These are phyloP conservation scores for Marasmius oreades DNA, from an alignment of 1,284 basidiomycete genomes.

Conservation along the genomic window DNA sequence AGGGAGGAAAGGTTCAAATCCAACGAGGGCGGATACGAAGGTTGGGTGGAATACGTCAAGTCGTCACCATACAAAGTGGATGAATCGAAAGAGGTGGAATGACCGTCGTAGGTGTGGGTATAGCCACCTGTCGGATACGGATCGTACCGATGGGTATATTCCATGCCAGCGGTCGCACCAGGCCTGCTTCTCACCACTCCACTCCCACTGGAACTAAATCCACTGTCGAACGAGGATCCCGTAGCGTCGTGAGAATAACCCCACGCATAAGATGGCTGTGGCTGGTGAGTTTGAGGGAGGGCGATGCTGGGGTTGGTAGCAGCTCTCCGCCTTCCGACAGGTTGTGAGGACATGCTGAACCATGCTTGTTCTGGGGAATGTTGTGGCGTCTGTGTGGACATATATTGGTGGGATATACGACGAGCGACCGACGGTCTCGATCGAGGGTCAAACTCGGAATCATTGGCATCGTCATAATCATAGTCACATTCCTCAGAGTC, in stretches of 20 bases:
- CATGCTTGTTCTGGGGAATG: not conserved
- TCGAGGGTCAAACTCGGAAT: conserved; percentile 27
- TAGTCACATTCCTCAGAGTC: conserved; percentile 26
- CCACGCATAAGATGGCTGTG: conserved; percentile 1
- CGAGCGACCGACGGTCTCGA: conserved; percentile 28
- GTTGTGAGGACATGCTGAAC: not conserved
- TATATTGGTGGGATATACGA: conserved; percentile 23
- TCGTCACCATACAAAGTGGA: not conserved
- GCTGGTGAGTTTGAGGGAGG: not conserved
- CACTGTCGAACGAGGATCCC: not conserved
- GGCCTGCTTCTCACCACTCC: not conserved
- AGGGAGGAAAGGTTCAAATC: conserved; percentile 2
- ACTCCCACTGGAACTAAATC: not conserved
- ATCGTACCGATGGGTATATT: not conserved
- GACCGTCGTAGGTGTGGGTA: not conserved
- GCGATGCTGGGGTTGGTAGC: not conserved
- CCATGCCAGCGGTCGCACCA: not conserved
- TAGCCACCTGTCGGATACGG: not conserved
- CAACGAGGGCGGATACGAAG: conserved; percentile 1
- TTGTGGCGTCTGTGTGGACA: not conserved
- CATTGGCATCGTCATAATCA: conserved; percentile 18
- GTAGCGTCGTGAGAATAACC: not conserved
- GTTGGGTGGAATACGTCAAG: not conserved
- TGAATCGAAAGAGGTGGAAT: not conserved
- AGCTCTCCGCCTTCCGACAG: not conserved